Percentiles rank a stretch among this genome's conserved stretches.
phyloP scores from a whole-genome alignment of 352 stramenopile species.

The Phytophthora kernoviae region DNA sequence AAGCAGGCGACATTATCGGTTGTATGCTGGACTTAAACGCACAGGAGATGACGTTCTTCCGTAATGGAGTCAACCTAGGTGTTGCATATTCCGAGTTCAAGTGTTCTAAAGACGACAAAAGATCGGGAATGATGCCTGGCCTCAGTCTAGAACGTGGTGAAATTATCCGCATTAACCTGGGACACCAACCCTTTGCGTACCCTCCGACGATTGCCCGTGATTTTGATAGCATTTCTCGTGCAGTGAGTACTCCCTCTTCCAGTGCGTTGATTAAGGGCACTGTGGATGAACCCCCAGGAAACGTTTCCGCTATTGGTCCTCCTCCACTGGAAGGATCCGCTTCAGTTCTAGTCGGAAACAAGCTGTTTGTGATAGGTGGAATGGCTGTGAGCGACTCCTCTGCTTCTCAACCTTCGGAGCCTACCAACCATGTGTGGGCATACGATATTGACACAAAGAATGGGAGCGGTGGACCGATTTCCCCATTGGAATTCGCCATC shows the following conservation, averaged over 20 bases:
- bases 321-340: constrained; percentile 59
- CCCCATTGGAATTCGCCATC: constrained; percentile 76
- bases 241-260: constrained; percentile 49
- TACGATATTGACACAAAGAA: constrained; percentile 49
- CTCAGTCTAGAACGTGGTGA: constrained; percentile 88
- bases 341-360: constrained; percentile 58
- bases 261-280: constrained; percentile 42
- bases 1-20: constrained; percentile 90
- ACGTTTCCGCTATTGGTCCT: constrained; percentile 13
- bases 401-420: constrained; percentile 16
- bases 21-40: constrained; percentile 86
- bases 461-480: constrained; percentile 87
- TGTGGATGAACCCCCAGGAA: constrained; percentile 2
- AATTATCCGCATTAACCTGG: constrained; percentile 88
- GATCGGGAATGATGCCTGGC: constrained; percentile 79
- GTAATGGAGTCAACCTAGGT: constrained; percentile 86
- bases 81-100: constrained; percentile 79
- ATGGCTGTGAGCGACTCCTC: constrained; percentile 29
- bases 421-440: constrained; percentile 72
- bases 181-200: constrained; percentile 79
- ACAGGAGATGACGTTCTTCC: constrained; percentile 87
- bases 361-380: constrained; percentile 81
- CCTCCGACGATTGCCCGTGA: constrained; percentile 62
- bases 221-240: constrained; percentile 71
- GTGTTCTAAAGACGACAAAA: constrained; percentile 46